These are phyloP conservation scores for Daldinia decipiens DNA, from an alignment of 495 filamentous ascomycete species.

Conservation along the genomic window DNA sequence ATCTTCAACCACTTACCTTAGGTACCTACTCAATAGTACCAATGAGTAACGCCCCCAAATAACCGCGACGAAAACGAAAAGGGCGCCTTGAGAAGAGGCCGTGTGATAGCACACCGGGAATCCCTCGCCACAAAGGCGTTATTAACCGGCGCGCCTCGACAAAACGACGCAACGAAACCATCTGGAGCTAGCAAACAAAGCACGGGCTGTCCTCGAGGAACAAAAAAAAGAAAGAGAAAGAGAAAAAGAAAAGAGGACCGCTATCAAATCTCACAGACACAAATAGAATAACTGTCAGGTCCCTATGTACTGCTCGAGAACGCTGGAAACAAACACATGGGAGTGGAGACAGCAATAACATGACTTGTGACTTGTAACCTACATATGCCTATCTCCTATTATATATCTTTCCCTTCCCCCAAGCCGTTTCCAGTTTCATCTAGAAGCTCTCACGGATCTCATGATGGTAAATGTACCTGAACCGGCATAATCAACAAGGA, in stretches of 20 bases:
- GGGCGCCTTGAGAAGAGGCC: neutral
- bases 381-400: neutral
- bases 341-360: neutral
- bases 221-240: no score
- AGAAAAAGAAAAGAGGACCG: neutral
- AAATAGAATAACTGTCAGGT: no score
- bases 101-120: neutral
- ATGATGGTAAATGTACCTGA: neutral
- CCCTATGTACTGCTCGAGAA: neutral
- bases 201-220: conserved; percentile 6
- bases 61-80: neutral
- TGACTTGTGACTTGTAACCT: neutral
- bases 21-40: neutral
- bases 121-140: conserved; percentile 6
- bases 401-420: conserved; percentile 5
- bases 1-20: conserved; percentile 9
- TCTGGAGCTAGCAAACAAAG: conserved; percentile 21
- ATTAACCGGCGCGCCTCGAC: conserved; percentile 2
- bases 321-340: neutral
- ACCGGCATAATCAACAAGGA: neutral
- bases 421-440: conserved; percentile 6
- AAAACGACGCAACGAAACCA: conserved; percentile 9
- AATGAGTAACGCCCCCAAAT: neutral
- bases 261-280: neutral
- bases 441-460: conserved; percentile 5